Percentiles rank a stretch among this genome's conserved stretches.
Conservation (phyloP, 2,329 filamentous ascomycete species). For the Arthrinium puccinioides region DNA sequence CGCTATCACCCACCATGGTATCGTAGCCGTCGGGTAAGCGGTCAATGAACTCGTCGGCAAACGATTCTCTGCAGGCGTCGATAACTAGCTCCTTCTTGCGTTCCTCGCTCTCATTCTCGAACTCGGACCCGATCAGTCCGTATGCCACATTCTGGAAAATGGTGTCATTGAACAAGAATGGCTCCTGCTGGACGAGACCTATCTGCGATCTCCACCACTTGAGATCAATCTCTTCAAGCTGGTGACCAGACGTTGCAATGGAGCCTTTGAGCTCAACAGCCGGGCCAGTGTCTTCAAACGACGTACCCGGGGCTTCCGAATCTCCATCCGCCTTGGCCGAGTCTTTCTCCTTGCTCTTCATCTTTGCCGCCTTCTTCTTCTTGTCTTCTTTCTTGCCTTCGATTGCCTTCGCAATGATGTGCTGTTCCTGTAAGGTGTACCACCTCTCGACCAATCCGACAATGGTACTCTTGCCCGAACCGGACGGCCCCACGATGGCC, state of each 20-base stretch:
- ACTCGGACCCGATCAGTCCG: constrained; percentile 46
- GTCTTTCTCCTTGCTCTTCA: constrained; percentile 20
- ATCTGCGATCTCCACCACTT: constrained; percentile 59
- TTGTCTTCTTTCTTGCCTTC: constrained; percentile 38
- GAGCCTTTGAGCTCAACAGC: constrained; percentile 41
- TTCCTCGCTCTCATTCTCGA: constrained; percentile 45
- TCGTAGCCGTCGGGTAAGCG: constrained; percentile 60
- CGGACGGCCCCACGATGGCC: constrained; percentile 67
- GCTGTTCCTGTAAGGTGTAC: constrained; percentile 55
- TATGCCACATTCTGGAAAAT: constrained; percentile 57
- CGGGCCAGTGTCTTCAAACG: constrained; percentile 29
- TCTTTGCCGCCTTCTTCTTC: constrained; percentile 27
- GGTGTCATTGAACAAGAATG: constrained; percentile 60
- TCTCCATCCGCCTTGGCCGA: constrained; percentile 16
- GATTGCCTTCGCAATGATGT: constrained; percentile 41
- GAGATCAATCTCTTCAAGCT: constrained; percentile 51
- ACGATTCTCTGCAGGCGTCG: constrained; percentile 59
- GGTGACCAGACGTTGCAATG: constrained; percentile 45
- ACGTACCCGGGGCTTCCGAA: constrained; percentile 1
- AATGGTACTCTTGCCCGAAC: constrained; percentile 68
- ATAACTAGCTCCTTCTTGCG: constrained; percentile 52
- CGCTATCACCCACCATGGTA: constrained; percentile 68
- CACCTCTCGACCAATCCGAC: constrained; percentile 65
- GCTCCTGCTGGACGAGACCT: constrained; percentile 61
- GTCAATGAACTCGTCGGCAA: constrained; percentile 62